These are phyloP conservation scores for Circinella umbellata DNA, from an alignment of 371 early-diverging fungal genomes.

Conservation along the genomic window DNA sequence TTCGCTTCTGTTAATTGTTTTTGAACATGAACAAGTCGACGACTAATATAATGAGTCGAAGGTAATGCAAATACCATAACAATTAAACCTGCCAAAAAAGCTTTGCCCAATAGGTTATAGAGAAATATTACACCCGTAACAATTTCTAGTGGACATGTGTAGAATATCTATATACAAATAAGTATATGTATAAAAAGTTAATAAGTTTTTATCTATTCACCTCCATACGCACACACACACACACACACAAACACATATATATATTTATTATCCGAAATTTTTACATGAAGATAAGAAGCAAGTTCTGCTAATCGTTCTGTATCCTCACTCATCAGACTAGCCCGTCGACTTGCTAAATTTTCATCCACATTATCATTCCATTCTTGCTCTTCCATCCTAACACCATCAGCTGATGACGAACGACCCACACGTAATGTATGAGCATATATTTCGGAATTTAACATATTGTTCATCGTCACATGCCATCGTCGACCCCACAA, in stretches of 20 bases:
- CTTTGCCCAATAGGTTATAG: slow-evolving; percentile 67
- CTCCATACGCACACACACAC: not conserved
- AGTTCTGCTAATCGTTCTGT: slow-evolving; percentile 70
- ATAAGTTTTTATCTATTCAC: slow-evolving; percentile 7
- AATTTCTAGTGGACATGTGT: slow-evolving; percentile 69
- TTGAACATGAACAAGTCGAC: slow-evolving; percentile 52
- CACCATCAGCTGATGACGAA: too few relatives aligned
- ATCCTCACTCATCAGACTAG: slow-evolving; percentile 84
- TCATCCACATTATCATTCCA: slow-evolving; percentile 29
- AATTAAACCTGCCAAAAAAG: slow-evolving; percentile 70
- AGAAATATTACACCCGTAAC: slow-evolving; percentile 64
- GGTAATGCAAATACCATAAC: slow-evolving; percentile 68
- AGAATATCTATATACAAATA: slow-evolving; percentile 59
- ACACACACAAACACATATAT: too few relatives aligned
- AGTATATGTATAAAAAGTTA: slow-evolving; percentile 8
- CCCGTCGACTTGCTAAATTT: slow-evolving; percentile 56
- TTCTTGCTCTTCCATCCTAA: not conserved
- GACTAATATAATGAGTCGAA: slow-evolving; percentile 61
- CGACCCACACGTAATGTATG: slow-evolving; percentile 50
- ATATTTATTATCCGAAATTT: not conserved
- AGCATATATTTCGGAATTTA: slow-evolving; percentile 63
- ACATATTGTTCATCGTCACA: slow-evolving; percentile 58
- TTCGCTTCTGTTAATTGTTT: slow-evolving; percentile 60
- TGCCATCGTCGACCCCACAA: slow-evolving; percentile 66
- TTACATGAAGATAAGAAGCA: slow-evolving; percentile 58